Conservation (phyloP, 177 flowering plant species). For the Vitis hybrid region DNA sequence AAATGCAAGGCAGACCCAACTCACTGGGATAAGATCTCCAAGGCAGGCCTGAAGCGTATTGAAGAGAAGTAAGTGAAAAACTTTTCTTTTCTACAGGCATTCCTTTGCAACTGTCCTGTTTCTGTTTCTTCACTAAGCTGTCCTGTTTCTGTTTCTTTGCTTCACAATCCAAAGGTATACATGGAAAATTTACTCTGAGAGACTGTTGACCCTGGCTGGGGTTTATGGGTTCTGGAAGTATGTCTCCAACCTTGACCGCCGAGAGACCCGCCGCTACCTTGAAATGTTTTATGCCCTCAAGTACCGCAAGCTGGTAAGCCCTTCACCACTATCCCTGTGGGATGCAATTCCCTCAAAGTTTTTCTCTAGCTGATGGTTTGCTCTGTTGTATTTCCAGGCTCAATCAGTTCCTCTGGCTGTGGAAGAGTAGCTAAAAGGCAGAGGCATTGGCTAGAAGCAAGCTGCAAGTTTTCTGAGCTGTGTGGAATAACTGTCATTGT, state of each 20-base stretch:
- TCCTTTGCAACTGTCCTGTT: too few species aligned
- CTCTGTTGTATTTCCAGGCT: slow-evolving; percentile 28
- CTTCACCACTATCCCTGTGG: too few species aligned
- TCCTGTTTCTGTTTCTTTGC: neutral
- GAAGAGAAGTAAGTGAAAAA: slow-evolving; percentile 71
- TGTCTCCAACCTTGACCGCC: slow-evolving; percentile 92
- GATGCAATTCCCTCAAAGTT: neutral
- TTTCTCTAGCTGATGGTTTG: neutral
- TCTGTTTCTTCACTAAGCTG: neutral
- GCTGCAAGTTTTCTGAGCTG: neutral
- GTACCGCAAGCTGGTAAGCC: slow-evolving; percentile 73
- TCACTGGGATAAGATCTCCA: slow-evolving; percentile 80
- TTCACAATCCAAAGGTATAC: slow-evolving; percentile 58
- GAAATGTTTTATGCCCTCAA: slow-evolving; percentile 99
- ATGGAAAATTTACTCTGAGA: slow-evolving; percentile 94
- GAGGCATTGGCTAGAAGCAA: neutral
- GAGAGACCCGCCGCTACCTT: slow-evolving; percentile 83
- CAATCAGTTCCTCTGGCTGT: slow-evolving; percentile 50
- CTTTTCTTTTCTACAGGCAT: too few species aligned
- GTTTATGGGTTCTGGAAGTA: slow-evolving; percentile 98
- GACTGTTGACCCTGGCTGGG: slow-evolving; percentile 79
- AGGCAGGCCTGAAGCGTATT: slow-evolving; percentile 77
- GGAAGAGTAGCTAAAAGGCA: slow-evolving; percentile 4
- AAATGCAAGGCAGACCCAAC: slow-evolving; percentile 72
- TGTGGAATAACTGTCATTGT: slow-evolving; percentile 18